Base-by-base conservation (phyloP, 1,284 basidiomycete genomes). In the Ustilago curta region DNA sequence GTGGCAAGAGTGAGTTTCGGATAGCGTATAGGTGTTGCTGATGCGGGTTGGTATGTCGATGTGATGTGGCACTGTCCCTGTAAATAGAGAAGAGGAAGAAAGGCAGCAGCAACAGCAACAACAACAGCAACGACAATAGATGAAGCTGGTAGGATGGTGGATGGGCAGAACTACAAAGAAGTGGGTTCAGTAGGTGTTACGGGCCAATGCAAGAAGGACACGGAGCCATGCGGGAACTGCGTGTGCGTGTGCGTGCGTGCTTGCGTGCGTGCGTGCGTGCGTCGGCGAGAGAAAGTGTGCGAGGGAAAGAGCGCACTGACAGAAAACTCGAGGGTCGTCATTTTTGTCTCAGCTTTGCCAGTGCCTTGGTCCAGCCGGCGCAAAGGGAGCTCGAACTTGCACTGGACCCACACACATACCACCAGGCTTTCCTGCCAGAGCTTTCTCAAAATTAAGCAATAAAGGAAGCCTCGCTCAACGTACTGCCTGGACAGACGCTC, bases 181-280 rank as follows among this genome's bases (percentile, higher is more conserved):
- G 21, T 25, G 23, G 23, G 45, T 18, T 18, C 16, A 29, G 25
- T 44, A 19, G n/a, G 40, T 23, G 19, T 8, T 23, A 23, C 19
- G 43, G 18, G 49, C 19, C 49, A 37, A 21, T 23, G 49, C 21
- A 31, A 35, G 32, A 32, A 37, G 19, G 49, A 23, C 9, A 47
- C 21, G 18, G 50, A 27, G 9, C 12, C 14, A 16, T 16, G 39
- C 14, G 23, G 37, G 39, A 53, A 53, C 39, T 50, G 48, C 32
- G 48, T 35, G 48, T 37, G 48, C 44, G 23, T n/a, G 49, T 53
- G 56, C 51, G 56, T 47, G 47, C 35, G 45, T 65, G 62, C 51
- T 45, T 59, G 11, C 14, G n/a, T 58, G 48, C 35, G 45, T 65
- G 62, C 51, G 51, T 59, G 11, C 14, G n/a, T 58, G 48, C 31